These are phyloP conservation scores for Haplographium delicatum DNA, from an alignment of 495 filamentous ascomycete genomes.

Conservation along the genomic window DNA sequence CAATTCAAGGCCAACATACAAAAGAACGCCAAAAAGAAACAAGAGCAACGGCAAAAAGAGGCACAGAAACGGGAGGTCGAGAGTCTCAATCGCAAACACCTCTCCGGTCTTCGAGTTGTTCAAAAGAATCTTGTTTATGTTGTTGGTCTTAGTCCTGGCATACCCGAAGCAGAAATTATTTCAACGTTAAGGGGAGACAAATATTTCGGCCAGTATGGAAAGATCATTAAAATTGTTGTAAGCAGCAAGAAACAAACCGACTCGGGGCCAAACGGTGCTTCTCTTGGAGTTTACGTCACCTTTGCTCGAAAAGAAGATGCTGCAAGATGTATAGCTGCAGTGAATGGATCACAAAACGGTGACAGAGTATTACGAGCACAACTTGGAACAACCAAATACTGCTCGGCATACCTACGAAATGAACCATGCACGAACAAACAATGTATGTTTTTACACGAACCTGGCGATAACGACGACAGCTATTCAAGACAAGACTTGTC, in stretches of 20 bases:
- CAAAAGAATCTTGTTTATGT: constrained; percentile 99
- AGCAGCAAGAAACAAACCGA: constrained; percentile 86
- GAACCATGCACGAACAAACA: constrained; percentile 90
- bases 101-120: constrained; percentile 89
- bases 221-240: constrained; percentile 97
- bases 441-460: constrained; percentile 97
- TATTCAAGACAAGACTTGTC: constrained; percentile 94
- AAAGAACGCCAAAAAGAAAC: constrained; percentile 86
- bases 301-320: constrained; percentile 87
- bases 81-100: constrained; percentile 86
- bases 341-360: constrained; percentile 88
- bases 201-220: constrained; percentile 98
- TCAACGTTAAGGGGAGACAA: constrained; percentile 79
- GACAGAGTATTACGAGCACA: constrained; percentile 85
- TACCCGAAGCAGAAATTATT: constrained; percentile 84
- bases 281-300: constrained; percentile 95
- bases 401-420: constrained; percentile 89
- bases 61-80: constrained; percentile 94
- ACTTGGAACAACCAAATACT: constrained; percentile 98
- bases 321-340: constrained; percentile 78
- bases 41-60: constrained; percentile 88
- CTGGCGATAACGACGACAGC: constrained; percentile 93
- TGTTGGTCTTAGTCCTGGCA: constrained; percentile 84
- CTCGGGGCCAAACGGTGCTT: constrained; percentile 60
- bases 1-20: constrained; percentile 80